A percentile compares a stretch with the other conserved stretches of the same genome.
Evolutionary conservation across 2,329 filamentous ascomycete genomes (phyloP).

Genomic region (Clarireedia homoeocarpa): DNA sequence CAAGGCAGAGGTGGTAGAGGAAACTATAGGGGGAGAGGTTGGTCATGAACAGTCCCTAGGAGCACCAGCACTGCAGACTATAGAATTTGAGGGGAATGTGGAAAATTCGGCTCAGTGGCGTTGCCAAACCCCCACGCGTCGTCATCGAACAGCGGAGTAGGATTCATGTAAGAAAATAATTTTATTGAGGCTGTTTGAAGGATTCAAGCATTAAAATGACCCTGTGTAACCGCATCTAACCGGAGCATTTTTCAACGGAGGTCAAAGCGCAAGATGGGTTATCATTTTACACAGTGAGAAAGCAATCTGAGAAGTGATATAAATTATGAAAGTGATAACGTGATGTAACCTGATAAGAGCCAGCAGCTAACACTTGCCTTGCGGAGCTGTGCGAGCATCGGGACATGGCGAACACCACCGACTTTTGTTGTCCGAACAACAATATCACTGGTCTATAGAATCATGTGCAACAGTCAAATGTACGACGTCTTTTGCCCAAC

Average conservation of each 20-base stretch:
- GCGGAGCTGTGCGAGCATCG: too few species aligned
- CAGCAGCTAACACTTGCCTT: too few species aligned
- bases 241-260: not conserved
- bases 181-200: not conserved
- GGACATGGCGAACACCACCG: too few species aligned
- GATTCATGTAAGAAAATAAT: conserved; percentile 5
- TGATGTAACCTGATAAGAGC: not conserved
- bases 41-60: conserved; percentile 11
- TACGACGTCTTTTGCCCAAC: too few species aligned
- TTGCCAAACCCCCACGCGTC: conserved; percentile 5
- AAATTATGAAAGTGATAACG: not conserved
- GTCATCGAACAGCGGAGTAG: conserved; percentile 7
- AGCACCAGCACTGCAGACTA: too few species aligned
- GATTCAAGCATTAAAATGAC: not conserved
- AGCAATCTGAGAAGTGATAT: conserved; percentile 2
- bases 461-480: too few species aligned
- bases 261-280: not conserved
- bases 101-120: not conserved
- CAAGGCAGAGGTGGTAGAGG: conserved; percentile 22
- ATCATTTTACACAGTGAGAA: not conserved
- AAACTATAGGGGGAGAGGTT: conserved; percentile 23
- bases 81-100: too few species aligned
- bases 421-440: too few species aligned
- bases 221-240: conserved; percentile 8
- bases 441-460: too few species aligned